phyloP scores from a whole-genome alignment of 176 grass and related monocot species.

The Eragrostis nindensis region DNA sequence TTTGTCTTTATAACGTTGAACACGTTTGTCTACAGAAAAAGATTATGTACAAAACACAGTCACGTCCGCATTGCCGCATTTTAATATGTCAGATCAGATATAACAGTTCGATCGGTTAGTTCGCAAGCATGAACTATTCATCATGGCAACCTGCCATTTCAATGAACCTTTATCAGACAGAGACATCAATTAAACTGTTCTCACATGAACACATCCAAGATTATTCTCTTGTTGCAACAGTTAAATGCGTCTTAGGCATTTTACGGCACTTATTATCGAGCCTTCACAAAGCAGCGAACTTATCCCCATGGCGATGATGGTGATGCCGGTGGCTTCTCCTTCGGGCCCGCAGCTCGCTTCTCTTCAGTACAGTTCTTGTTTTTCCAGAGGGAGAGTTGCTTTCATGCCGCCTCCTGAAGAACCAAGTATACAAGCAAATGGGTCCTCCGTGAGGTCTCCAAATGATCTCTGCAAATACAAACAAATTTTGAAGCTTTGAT shows the following conservation, averaged over 20 bases:
- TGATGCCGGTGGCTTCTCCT: conserved; percentile 44
- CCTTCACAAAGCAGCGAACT: background rate
- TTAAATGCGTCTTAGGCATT: background rate
- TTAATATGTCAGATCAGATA: no score
- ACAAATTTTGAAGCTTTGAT: background rate
- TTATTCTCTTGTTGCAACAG: conserved; percentile 3
- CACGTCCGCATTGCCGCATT: no score
- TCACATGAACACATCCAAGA: background rate
- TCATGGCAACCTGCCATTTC: background rate
- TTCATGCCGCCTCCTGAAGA: conserved; percentile 39
- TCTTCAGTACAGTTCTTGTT: conserved; percentile 25
- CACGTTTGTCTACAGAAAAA: no score
- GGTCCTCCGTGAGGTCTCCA: conserved; percentile 64
- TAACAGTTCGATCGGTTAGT: no score
- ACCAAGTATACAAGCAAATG: conserved; percentile 70
- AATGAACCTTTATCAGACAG: no score
- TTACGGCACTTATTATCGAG: background rate
- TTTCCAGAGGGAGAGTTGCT: conserved; percentile 30
- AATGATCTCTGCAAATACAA: conserved; percentile 37
- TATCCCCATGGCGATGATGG: conserved; percentile 7
- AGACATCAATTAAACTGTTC: background rate
- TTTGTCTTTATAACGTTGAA: no score
- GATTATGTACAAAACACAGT: no score
- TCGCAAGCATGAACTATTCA: background rate
- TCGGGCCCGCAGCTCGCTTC: conserved; percentile 39